Evolutionary conservation across 2,329 filamentous ascomycete species (phyloP), one percentile per base, ranked within the genome.

Genomic region (Colletotrichum brevisporum): DNA sequence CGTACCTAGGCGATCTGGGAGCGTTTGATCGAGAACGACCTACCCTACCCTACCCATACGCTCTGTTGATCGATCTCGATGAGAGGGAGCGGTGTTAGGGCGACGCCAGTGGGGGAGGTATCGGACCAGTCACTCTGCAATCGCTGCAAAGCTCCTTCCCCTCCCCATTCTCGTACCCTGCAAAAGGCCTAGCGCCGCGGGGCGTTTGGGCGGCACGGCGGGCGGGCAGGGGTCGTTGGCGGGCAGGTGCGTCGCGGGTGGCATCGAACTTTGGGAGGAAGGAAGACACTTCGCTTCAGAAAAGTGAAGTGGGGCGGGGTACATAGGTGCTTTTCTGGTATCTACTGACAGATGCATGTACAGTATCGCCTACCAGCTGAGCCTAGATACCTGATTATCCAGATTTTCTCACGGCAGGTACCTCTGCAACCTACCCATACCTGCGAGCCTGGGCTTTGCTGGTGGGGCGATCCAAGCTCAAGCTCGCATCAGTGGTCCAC

Each of bases 51-150:
- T n/a, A 24, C 21, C 21, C 21, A 60, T 65, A 63, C 63, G 63
- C 67, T 66, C 70, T 70, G 69, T 48, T 67, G 72, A 74, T 74
- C 72, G 73, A 74, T 74, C 67, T 73, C 71, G 72, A 71, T 72
- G 74, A 59, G 52, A 39, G 27, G 53, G 31, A 43, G 31, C n/a
- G 26, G 15, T 50, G 55, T 55, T 69, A 69, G 21, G 36, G 18
- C 2, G 18, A 64, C 27, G 8, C 60, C 61, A 58, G 13, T 10
- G 41, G 13, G 16, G 31, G 10, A 58, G 21, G 60, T 68, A 65
- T 58, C 61, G 39, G 27, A 6, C 13, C 31, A 39, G 66, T 66
- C 55, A 66, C 62, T 69, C 31, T 59, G 36, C 15, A 58, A 18
- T 48, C 41, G 54, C 54, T 41, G 51, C 41, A 67, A 67, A 50